These are phyloP conservation scores for Pichia kluyveri DNA, from an alignment of 805 yeast species.

Conservation along the genomic window DNA sequence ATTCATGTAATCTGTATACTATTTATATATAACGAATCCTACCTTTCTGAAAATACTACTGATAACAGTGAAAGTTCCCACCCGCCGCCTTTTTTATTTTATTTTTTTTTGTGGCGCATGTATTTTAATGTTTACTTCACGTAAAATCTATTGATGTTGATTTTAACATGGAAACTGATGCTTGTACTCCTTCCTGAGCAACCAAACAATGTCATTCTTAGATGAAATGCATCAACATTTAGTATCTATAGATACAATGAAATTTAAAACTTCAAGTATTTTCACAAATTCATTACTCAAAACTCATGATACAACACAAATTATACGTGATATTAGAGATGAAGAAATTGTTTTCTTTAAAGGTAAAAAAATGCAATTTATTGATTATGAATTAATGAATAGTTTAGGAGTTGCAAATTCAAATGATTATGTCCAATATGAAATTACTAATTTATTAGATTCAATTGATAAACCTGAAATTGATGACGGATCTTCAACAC, in stretches of 20 bases:
- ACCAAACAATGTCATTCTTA: background rate
- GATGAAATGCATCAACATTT: background rate
- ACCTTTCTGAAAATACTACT: too few species aligned
- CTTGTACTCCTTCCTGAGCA: background rate
- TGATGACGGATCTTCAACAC: too few species aligned
- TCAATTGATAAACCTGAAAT: background rate
- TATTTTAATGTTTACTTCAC: background rate
- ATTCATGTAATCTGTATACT: too few species aligned
- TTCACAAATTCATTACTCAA: slow-evolving; percentile 11
- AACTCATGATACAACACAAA: slow-evolving; percentile 10
- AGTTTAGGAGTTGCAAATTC: background rate
- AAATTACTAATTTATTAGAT: slow-evolving; percentile 1
- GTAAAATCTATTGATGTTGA: too few species aligned
- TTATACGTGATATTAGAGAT: slow-evolving; percentile 10
- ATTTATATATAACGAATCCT: too few species aligned
- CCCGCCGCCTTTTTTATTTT: too few species aligned
- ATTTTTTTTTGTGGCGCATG: too few species aligned
- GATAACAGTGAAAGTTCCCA: too few species aligned
- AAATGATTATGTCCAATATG: slow-evolving; percentile 2
- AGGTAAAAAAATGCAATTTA: slow-evolving; percentile 6
- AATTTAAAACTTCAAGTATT: slow-evolving; percentile 5
- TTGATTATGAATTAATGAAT: slow-evolving; percentile 9
- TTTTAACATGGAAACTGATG: too few species aligned
- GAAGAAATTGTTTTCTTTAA: slow-evolving; percentile 10
- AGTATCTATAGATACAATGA: background rate